These are phyloP conservation scores for Pneumocystis murina DNA, from an alignment of 1,139 yeast genomes.

Conservation along the genomic window DNA sequence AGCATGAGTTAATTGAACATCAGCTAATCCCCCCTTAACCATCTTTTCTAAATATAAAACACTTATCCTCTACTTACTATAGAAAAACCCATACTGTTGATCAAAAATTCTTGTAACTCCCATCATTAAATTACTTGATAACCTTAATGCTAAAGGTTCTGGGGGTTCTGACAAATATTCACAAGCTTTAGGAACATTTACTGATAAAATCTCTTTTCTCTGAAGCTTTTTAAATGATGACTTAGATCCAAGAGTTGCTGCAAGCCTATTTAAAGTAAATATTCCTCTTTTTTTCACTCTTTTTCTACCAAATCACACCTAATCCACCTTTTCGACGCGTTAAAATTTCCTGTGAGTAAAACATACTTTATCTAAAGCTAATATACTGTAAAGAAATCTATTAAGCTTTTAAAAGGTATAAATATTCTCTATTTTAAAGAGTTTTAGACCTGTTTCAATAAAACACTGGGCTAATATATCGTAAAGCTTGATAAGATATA, in stretches of 20 bases:
- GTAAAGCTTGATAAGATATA: too few relatives aligned
- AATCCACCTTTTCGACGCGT: conserved; percentile 12
- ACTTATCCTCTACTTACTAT: conserved; percentile 14
- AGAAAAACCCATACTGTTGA: conserved; percentile 35
- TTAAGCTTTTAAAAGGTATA: too few relatives aligned
- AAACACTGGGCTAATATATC: too few relatives aligned
- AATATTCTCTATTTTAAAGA: too few relatives aligned
- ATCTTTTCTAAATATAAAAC: not conserved
- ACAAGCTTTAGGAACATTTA: conserved; percentile 17
- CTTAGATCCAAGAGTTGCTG: conserved; percentile 18
- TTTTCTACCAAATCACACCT: conserved; percentile 9
- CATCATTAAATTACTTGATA: conserved; percentile 37
- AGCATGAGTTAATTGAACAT: conserved; percentile 7
- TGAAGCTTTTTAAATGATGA: conserved; percentile 15
- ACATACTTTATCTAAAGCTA: conserved; percentile 2
- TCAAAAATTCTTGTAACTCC: conserved; percentile 45
- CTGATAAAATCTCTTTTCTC: conserved; percentile 17
- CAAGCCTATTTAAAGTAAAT: conserved; percentile 13
- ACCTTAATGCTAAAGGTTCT: conserved; percentile 29
- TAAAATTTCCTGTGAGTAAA: conserved; percentile 10
- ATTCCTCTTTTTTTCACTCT: not conserved
- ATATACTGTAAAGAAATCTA: too few relatives aligned
- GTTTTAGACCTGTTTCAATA: too few relatives aligned
- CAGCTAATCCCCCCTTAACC: conserved; percentile 4
- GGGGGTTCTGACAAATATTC: conserved; percentile 15